Evolutionary conservation across 2,329 filamentous ascomycete genomes (phyloP), one percentile per base, ranked within the genome.

Genomic region (Aspergillus transmontanensis): DNA sequence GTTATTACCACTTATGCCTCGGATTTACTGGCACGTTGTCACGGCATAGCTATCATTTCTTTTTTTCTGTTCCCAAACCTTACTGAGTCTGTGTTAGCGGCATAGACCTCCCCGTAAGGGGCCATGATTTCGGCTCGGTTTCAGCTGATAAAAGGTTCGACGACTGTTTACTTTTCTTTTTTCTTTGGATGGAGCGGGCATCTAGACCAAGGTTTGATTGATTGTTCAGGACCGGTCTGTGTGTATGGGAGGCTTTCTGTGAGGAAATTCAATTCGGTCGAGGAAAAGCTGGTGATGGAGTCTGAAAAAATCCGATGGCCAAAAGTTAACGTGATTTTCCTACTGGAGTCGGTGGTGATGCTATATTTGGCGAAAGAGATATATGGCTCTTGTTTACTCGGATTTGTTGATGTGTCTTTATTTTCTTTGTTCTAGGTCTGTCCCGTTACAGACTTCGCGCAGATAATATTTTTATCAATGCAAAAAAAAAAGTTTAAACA

Each of bases 1-100:
- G 51, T 55, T 55, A 55, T 55, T 21, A 55, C 34, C 34, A 55
- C 51, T 55, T 55, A 55, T 39, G 51, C 41, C 51, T 55, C 34
- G 19, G 6, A 21, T 55, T 39, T 55, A 21, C n/a, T 55, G 32
- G 51, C 51, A 55, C n/a, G 32, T 55, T 39, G 32, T 19, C 51
- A 51, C 28, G 51, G 51, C 12, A 55, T 32, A 55, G 32, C 51
- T 26, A 26, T 39, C 30, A 14, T 26, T 21, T 26, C 19, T 11
- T 26, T n/a, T n/a, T 32, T 26, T 26, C 19, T 23, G 7, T 55
- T 39, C 14, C 30, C 51, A 26, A 30, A 28, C 41, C 43, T 54
- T 30, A 19, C 45, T 3, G 48, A 21, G 51, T 62, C 56, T 55
- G 36, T 59, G 60, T 58, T 46, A 59, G 50, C 28, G 43, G 23